phyloP scores from a whole-genome alignment of 1,284 basidiomycete genomes.

The Phaffia rhodozyma region DNA sequence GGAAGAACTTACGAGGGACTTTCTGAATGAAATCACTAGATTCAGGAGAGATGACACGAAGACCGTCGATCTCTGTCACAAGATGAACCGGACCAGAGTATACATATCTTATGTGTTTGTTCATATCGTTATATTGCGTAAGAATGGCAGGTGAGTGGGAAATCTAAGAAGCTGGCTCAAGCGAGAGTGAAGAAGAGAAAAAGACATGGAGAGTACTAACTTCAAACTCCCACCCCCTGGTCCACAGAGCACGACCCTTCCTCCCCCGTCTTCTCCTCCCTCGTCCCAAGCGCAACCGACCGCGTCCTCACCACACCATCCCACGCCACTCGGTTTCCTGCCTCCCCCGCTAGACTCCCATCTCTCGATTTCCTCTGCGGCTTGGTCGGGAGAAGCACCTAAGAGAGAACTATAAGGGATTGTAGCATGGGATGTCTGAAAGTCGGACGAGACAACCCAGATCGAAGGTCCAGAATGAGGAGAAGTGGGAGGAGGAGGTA shows the following conservation, averaged over 20 bases:
- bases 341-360: conserved; percentile 25
- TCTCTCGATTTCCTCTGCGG: conserved; percentile 17
- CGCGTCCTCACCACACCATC: conserved; percentile 96
- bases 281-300: conserved; percentile 66
- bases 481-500: conserved; percentile 1
- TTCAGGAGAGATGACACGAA: conserved; percentile 66
- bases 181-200: not conserved
- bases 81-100: conserved; percentile 66
- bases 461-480: conserved; percentile 45
- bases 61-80: conserved; percentile 74
- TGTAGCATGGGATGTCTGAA: conserved; percentile 59
- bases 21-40: conserved; percentile 85
- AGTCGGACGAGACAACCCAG: conserved; percentile 89
- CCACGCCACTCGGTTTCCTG: conserved; percentile 46
- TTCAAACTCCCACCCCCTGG: conserved; percentile 78
- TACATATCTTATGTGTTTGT: conserved; percentile 43
- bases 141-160: too few species aligned
- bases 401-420: conserved; percentile 18
- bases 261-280: conserved; percentile 29
- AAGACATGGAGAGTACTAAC: conserved; percentile 45
- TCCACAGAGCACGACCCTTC: conserved; percentile 71
- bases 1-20: conserved; percentile 54
- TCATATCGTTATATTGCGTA: too few species aligned
- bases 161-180: not conserved
- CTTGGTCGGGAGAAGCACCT: not conserved